A percentile compares a stretch with the other conserved stretches of the same genome.
Conservation (phyloP, 129 eudicot species). For the Kitagawia praeruptora region DNA sequence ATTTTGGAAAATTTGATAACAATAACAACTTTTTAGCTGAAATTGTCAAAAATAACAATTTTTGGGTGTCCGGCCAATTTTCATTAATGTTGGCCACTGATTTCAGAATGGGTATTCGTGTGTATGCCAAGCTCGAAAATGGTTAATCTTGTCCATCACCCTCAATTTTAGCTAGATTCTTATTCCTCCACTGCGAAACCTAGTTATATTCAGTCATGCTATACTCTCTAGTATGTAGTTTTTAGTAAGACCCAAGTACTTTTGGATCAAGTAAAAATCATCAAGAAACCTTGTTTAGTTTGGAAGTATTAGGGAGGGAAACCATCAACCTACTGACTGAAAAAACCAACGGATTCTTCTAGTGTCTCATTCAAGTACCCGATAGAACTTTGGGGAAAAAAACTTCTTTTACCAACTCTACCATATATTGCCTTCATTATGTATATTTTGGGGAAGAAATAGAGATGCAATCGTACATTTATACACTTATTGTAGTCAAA, state of each 20-base stretch:
- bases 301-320: not conserved
- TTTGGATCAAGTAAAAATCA: not conserved
- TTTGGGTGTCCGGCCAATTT: too few species aligned
- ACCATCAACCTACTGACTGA: not conserved
- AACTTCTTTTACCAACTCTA: not conserved
- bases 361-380: not conserved
- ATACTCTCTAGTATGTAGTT: not conserved
- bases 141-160: too few species aligned
- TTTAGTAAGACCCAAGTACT: not conserved
- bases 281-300: not conserved
- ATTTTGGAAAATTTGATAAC: not conserved
- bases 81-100: too few species aligned
- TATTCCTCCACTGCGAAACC: not conserved
- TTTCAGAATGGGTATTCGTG: too few species aligned
- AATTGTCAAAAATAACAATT: too few species aligned
- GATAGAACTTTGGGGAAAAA: not conserved
- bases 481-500: not conserved
- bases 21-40: too few species aligned
- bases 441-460: not conserved
- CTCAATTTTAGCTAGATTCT: not conserved
- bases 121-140: too few species aligned
- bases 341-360: not conserved
- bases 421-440: not conserved
- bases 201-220: not conserved
- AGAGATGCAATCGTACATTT: not conserved